phyloP scores from a whole-genome alignment of 441 rosid genomes.

The Syzygium malaccense region DNA sequence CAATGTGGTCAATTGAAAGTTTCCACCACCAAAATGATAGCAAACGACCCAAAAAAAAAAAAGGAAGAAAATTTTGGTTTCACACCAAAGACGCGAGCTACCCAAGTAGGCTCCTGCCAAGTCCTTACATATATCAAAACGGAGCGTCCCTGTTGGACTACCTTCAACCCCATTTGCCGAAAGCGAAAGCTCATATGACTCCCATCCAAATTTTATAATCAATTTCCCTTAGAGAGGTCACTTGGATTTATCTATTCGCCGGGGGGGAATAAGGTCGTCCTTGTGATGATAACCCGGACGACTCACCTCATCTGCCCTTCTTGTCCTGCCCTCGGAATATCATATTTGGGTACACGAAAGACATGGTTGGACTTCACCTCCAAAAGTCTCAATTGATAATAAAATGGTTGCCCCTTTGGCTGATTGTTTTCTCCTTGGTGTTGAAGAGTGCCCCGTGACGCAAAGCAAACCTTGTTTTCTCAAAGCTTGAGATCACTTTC shows the following conservation, averaged over 20 bases:
- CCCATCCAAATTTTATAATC: background rate
- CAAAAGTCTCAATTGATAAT: background rate
- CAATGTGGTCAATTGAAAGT: background rate
- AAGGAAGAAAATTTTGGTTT: background rate
- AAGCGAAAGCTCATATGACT: background rate
- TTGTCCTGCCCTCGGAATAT: background rate
- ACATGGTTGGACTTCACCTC: background rate
- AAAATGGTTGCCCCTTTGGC: background rate
- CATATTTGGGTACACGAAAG: background rate
- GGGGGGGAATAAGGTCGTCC: background rate
- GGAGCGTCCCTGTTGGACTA: background rate
- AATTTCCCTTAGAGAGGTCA: background rate
- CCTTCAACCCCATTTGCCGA: background rate
- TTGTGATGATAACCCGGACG: background rate
- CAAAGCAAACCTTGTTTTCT: background rate
- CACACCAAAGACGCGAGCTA: background rate
- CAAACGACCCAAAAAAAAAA: background rate
- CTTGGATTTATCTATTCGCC: background rate
- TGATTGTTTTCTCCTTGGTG: background rate
- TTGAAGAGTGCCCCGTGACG: background rate
- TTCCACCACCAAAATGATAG: background rate
- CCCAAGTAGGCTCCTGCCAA: background rate
- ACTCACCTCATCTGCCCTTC: background rate
- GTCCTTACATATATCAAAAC: background rate
- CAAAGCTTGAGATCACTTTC: background rate